Evolutionary conservation across 306 rosid species (phyloP).

Genomic region (Trifolium fragiferum): DNA sequence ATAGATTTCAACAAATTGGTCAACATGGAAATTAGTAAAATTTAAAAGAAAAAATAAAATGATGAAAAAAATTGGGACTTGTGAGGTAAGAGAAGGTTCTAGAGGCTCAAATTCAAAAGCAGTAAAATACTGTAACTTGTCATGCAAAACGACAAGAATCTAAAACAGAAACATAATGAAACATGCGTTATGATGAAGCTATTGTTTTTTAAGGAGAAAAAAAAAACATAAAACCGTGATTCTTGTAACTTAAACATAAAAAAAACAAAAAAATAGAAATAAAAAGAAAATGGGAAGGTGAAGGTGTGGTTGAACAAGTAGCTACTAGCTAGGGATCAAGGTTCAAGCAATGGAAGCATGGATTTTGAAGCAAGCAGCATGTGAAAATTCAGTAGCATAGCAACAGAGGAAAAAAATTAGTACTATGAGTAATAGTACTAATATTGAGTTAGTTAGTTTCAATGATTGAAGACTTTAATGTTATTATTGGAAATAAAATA

Average conservation of each 20-base stretch:
- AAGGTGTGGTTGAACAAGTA: too few species aligned
- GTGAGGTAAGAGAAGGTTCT: conserved; percentile 35
- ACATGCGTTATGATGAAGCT: conserved; percentile 47
- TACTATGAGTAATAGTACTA: not conserved
- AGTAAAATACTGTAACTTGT: not conserved
- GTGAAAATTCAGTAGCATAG: not conserved
- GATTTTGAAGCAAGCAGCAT: not conserved
- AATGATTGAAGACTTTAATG: conserved; percentile 68
- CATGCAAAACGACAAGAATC: conserved; percentile 16
- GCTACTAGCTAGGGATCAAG: not conserved
- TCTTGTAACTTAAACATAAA: conserved; percentile 30
- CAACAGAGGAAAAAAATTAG: conserved; percentile 19
- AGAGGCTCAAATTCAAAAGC: not conserved
- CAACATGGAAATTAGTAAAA: not conserved
- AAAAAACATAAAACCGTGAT: conserved; percentile 35
- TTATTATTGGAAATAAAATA: conserved; percentile 24
- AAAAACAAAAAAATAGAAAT: not conserved
- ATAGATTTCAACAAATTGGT: conserved; percentile 7
- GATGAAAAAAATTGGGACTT: not conserved
- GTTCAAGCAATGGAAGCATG: too few species aligned
- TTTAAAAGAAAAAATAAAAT: not conserved
- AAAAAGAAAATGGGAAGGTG: conserved; percentile 1
- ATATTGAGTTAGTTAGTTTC: conserved; percentile 35
- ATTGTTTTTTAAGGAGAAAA: not conserved
- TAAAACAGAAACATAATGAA: not conserved